Conservation (phyloP, 2,329 filamentous ascomycete genomes). For the Immersiporthe knoxdaviesiana region DNA sequence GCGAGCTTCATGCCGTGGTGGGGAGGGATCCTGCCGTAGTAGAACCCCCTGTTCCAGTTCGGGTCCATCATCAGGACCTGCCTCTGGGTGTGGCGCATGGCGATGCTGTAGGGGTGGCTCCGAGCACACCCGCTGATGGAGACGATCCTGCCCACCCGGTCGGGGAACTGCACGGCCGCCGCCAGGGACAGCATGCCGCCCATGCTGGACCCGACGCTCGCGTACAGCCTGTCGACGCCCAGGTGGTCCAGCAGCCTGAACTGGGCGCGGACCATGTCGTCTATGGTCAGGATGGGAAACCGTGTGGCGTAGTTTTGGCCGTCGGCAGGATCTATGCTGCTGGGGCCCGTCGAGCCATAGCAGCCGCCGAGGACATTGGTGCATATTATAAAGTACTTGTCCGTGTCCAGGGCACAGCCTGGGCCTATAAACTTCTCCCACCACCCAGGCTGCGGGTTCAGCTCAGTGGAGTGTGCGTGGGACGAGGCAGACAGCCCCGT, state of each 20-base stretch:
- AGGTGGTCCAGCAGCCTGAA: constrained; percentile 84
- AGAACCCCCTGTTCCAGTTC: constrained; percentile 94
- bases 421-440: constrained; percentile 99
- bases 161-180: constrained; percentile 80
- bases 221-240: constrained; percentile 78
- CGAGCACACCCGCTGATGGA: constrained; percentile 92
- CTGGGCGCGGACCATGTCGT: constrained; percentile 97
- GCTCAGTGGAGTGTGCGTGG: constrained; percentile 88
- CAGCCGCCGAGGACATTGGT: constrained; percentile 97
- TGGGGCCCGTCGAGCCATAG: constrained; percentile 92
- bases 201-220: constrained; percentile 95
- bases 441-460: constrained; percentile 90
- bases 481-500: constrained; percentile 97
- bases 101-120: constrained; percentile 96
- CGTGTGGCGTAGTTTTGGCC: constrained; percentile 88
- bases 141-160: constrained; percentile 79
- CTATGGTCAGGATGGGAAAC: constrained; percentile 93
- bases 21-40: constrained; percentile 85
- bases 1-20: constrained; percentile 98
- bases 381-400: constrained; percentile 92
- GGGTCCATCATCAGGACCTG: constrained; percentile 99
- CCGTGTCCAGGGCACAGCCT: constrained; percentile 80
- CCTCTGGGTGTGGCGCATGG: constrained; percentile 96
- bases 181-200: constrained; percentile 97
- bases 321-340: constrained; percentile 84